Evolutionary conservation across 352 stramenopile genomes (phyloP).

Genomic region (Pythium coloratum): DNA sequence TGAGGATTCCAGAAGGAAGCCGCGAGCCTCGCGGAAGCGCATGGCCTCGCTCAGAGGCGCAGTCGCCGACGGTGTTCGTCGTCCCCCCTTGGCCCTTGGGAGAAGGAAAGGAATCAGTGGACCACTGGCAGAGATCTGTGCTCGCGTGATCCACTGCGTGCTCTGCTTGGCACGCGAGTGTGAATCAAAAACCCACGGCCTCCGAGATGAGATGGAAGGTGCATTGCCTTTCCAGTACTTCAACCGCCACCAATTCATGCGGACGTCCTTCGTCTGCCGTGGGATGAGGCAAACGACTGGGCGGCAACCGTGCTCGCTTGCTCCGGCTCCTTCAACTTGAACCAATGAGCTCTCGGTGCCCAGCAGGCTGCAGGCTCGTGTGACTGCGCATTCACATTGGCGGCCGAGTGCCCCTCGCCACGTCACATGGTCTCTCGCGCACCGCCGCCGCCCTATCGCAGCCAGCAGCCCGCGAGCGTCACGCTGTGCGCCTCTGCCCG

Average conservation of each 20-base stretch:
- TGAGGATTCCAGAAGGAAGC: conserved; percentile 6
- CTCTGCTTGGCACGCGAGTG: background rate
- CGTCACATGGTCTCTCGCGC: conserved; percentile 1
- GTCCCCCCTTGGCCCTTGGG: background rate
- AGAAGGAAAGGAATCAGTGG: background rate
- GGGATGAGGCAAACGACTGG: conserved; percentile 6
- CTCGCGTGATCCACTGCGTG: background rate
- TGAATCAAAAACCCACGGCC: background rate
- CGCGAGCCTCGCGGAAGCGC: background rate
- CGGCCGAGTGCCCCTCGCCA: background rate
- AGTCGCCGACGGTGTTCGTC: too few relatives aligned
- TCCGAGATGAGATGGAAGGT: background rate
- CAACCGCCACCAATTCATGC: background rate
- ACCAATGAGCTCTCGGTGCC: conserved; percentile 1
- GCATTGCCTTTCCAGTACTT: background rate
- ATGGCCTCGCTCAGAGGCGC: background rate
- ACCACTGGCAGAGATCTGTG: background rate
- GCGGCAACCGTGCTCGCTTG: background rate
- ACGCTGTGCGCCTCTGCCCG: background rate
- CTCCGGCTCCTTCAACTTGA: conserved; percentile 15
- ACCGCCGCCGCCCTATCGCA: background rate
- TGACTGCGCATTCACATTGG: conserved; percentile 11
- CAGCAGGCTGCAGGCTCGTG: too few relatives aligned
- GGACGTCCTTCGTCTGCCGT: background rate
- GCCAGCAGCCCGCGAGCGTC: background rate